These are phyloP conservation scores for Carallia brachiata DNA, from an alignment of 345 rosid species.

Conservation along the genomic window DNA sequence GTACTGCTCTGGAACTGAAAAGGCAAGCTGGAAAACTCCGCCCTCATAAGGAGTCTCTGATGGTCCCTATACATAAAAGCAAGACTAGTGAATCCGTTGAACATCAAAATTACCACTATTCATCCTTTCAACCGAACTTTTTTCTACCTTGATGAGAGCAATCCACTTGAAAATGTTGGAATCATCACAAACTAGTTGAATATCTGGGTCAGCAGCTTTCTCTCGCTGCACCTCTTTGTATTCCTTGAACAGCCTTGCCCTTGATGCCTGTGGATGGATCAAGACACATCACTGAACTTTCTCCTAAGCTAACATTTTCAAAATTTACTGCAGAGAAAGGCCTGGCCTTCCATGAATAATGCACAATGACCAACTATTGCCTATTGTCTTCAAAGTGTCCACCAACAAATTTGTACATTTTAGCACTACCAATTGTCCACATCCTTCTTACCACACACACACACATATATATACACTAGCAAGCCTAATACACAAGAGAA, in stretches of 20 bases:
- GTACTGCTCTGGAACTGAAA: constrained; percentile 93
- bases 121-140: background rate
- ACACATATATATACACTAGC: no score
- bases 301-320: background rate
- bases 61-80: constrained; percentile 55
- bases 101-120: constrained; percentile 4
- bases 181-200: constrained; percentile 90
- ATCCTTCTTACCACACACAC: no score
- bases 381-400: no score
- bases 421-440: no score
- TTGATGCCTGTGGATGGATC: constrained; percentile 53
- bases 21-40: constrained; percentile 92
- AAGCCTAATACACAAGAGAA: no score
- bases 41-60: constrained; percentile 98
- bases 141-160: constrained; percentile 83
- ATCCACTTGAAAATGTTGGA: constrained; percentile 98
- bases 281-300: background rate
- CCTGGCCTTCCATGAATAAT: no score
- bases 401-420: no score
- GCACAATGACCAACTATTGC: no score
- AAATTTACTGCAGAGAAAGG: no score
- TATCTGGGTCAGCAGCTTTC: constrained; percentile 91
- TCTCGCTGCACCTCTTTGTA: constrained; percentile 97
- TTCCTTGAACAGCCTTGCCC: constrained; percentile 96
- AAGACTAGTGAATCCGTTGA: constrained; percentile 15